Conservation (phyloP, 192 early-diverging fungal species). For the Oehlia diaphana region DNA sequence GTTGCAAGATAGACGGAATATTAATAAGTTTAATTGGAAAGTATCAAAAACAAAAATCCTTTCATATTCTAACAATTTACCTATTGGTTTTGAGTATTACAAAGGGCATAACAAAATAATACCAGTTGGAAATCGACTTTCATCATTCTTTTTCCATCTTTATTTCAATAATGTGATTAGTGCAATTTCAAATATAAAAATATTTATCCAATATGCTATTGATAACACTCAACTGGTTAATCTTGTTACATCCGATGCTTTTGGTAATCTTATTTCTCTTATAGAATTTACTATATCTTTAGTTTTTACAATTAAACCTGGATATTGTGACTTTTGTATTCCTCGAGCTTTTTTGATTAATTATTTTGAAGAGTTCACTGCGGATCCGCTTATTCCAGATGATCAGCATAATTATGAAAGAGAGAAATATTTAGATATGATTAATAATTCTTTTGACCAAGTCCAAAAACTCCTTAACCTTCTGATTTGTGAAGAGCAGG, state of each 20-base stretch:
- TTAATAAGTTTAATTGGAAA: neutral
- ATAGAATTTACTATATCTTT: slow-evolving; percentile 15
- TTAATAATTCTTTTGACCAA: slow-evolving; percentile 3
- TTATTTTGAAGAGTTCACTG: slow-evolving; percentile 4
- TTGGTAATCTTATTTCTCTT: slow-evolving; percentile 19
- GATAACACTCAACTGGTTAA: slow-evolving; percentile 2
- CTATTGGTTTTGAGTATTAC: slow-evolving; percentile 10
- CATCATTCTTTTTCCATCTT: neutral
- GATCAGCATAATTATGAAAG: neutral
- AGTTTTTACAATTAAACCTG: neutral
- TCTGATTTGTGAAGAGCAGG: neutral
- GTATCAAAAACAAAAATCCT: neutral
- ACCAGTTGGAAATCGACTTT: slow-evolving; percentile 7
- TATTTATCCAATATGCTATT: slow-evolving; percentile 16
- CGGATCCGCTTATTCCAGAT: neutral
- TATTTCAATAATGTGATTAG: neutral
- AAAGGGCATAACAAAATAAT: neutral
- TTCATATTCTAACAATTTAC: neutral
- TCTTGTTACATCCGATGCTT: neutral
- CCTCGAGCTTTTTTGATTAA: neutral
- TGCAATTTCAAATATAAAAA: neutral
- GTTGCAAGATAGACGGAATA: neutral
- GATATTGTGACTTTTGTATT: neutral
- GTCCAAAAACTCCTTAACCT: neutral
- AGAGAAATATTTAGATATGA: neutral